phyloP scores from a whole-genome alignment of 768 basidiomycete genomes.

The Auriscalpium orientale region DNA sequence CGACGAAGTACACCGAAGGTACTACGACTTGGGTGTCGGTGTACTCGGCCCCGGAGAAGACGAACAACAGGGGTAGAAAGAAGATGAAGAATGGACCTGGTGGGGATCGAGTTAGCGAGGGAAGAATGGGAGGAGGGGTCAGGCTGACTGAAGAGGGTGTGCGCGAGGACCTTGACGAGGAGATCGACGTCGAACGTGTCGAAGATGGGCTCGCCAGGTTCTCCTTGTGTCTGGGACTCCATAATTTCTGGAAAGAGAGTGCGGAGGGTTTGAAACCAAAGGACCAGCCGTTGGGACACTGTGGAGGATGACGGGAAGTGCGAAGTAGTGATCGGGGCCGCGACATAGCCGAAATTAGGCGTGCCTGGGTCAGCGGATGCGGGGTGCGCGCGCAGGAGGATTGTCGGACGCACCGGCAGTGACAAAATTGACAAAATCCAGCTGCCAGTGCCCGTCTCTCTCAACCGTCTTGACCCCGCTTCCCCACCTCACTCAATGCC shows the following conservation, averaged over 20 bases:
- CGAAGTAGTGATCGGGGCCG: not conserved
- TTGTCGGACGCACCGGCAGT: too few relatives aligned
- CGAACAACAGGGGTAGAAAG: slow-evolving; percentile 72
- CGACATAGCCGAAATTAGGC: not conserved
- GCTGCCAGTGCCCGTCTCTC: too few relatives aligned
- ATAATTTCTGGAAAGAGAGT: not conserved
- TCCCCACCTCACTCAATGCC: slow-evolving; percentile 4
- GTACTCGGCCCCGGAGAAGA: slow-evolving; percentile 56
- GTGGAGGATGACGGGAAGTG: not conserved
- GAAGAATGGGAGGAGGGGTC: not conserved
- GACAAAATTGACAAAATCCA: too few relatives aligned
- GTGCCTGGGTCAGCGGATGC: not conserved
- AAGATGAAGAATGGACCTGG: slow-evolving; percentile 80
- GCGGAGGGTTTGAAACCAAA: not conserved
- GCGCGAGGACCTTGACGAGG: slow-evolving; percentile 66
- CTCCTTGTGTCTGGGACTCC: not conserved
- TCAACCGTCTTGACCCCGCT: not conserved
- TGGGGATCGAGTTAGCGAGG: not conserved
- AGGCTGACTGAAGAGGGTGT: slow-evolving; percentile 74
- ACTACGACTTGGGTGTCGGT: slow-evolving; percentile 45
- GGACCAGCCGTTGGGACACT: not conserved
- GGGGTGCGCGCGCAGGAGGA: not conserved
- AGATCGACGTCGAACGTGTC: slow-evolving; percentile 74
- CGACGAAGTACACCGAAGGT: slow-evolving; percentile 48
- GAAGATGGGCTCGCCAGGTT: slow-evolving; percentile 37